Conservation (phyloP, 495 filamentous ascomycete species). For the Tuber umbilicatum region DNA sequence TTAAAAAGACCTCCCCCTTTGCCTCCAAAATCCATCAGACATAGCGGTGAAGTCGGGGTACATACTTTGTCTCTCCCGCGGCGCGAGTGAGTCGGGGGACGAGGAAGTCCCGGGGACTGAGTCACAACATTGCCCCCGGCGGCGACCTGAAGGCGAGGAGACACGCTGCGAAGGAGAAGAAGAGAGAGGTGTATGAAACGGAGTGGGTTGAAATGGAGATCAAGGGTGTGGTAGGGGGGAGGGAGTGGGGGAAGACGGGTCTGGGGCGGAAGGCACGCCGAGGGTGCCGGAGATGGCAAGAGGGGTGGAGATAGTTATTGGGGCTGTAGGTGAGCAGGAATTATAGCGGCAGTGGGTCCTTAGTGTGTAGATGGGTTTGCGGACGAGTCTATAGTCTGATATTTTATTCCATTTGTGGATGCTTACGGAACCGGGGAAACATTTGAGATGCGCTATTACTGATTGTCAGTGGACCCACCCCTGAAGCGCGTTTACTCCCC, state of each 20-base stretch:
- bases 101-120: constrained; percentile 75
- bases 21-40: constrained; percentile 82
- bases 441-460: no score
- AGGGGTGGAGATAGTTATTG: constrained; percentile 19
- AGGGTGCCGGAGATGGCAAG: constrained; percentile 58
- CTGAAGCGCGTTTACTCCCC: no score
- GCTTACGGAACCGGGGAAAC: no score
- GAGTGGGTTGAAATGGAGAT: constrained; percentile 77
- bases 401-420: no score
- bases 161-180: no score
- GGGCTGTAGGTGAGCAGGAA: no score
- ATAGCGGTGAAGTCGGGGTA: constrained; percentile 68
- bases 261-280: constrained; percentile 71
- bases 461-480: no score
- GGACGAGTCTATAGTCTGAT: no score
- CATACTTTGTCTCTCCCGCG: constrained; percentile 89
- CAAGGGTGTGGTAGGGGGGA: constrained; percentile 73
- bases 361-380: no score
- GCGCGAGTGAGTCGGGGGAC: constrained; percentile 74
- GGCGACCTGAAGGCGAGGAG: constrained; percentile 72
- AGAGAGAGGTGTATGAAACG: constrained; percentile 65
- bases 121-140: constrained; percentile 92
- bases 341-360: no score
- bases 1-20: constrained; percentile 78
- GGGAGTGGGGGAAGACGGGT: constrained; percentile 81